These are phyloP conservation scores for Achlya hypogyna DNA, from an alignment of 352 stramenopile species.

Conservation along the genomic window DNA sequence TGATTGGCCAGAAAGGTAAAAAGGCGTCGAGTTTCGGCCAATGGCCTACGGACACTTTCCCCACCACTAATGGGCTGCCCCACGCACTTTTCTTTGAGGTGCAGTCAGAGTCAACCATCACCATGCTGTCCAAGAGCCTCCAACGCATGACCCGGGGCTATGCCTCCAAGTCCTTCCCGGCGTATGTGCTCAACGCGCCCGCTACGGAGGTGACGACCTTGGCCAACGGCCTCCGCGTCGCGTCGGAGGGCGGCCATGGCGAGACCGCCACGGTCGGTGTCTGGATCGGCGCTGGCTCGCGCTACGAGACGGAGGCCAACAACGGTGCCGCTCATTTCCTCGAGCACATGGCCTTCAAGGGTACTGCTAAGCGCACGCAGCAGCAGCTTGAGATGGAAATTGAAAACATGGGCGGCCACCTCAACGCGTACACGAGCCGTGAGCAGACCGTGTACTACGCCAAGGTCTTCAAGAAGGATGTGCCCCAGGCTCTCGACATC, in stretches of 20 bases:
- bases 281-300: slow-evolving; percentile 93
- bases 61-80: slow-evolving; percentile 19
- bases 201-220: slow-evolving; percentile 96
- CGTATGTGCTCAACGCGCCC: slow-evolving; percentile 88
- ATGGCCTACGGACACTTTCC: slow-evolving; percentile 15
- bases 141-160: slow-evolving; percentile 18
- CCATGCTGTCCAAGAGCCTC: slow-evolving; percentile 21
- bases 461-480: slow-evolving; percentile 99
- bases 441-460: slow-evolving; percentile 99
- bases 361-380: slow-evolving; percentile 94
- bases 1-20: no score
- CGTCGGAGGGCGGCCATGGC: slow-evolving; percentile 93
- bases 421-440: slow-evolving; percentile 98
- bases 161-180: slow-evolving; percentile 30
- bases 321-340: slow-evolving; percentile 99
- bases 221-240: slow-evolving; percentile 93
- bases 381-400: slow-evolving; percentile 99
- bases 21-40: not conserved
- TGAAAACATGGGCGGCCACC: slow-evolving; percentile 99
- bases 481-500: slow-evolving; percentile 96
- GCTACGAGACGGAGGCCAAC: slow-evolving; percentile 98
- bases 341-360: slow-evolving; percentile 99
- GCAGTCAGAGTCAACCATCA: slow-evolving; percentile 15
- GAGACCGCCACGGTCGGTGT: slow-evolving; percentile 98
- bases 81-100: slow-evolving; percentile 19